Evolutionary conservation across 768 basidiomycete species (phyloP).

Genomic region (Russula compacta): DNA sequence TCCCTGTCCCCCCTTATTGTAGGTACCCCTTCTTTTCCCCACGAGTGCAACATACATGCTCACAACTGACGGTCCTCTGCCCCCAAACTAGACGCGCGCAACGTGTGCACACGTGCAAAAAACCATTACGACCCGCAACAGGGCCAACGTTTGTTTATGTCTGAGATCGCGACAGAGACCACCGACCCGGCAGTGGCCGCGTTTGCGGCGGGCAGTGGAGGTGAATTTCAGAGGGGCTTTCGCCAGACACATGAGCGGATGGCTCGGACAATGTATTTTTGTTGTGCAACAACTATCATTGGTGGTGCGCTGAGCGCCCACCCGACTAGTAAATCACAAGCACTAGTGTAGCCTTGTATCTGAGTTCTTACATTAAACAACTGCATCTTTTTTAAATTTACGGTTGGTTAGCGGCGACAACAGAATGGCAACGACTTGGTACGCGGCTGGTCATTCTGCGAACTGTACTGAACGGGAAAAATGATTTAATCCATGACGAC

Average conservation of each 20-base stretch:
- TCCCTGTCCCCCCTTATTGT: constrained; percentile 78
- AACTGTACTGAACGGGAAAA: too few relatives aligned
- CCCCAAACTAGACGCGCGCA: constrained; percentile 48
- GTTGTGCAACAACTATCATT: constrained; percentile 13
- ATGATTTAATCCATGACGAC: too few relatives aligned
- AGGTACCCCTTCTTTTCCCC: constrained; percentile 22
- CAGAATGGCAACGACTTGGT: too few relatives aligned
- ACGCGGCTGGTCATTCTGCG: too few relatives aligned
- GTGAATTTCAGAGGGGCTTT: constrained; percentile 34
- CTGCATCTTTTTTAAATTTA: too few relatives aligned
- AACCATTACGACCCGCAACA: constrained; percentile 64
- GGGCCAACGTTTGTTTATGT: constrained; percentile 41
- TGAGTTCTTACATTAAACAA: too few relatives aligned
- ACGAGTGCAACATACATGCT: too few relatives aligned
- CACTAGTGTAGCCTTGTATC: too few relatives aligned
- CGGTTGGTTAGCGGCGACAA: too few relatives aligned
- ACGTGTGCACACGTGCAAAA: constrained; percentile 64
- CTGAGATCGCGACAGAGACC: constrained; percentile 33
- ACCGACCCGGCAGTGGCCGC: constrained; percentile 20
- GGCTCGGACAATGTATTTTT: constrained; percentile 29
- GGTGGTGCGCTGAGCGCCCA: too few relatives aligned
- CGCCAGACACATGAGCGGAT: constrained; percentile 45
- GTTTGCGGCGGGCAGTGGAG: constrained; percentile 29
- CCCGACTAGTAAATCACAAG: too few relatives aligned
- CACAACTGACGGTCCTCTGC: too few relatives aligned